phyloP scores from a whole-genome alignment of 768 basidiomycete species.

The Hortiboletus campestris region DNA sequence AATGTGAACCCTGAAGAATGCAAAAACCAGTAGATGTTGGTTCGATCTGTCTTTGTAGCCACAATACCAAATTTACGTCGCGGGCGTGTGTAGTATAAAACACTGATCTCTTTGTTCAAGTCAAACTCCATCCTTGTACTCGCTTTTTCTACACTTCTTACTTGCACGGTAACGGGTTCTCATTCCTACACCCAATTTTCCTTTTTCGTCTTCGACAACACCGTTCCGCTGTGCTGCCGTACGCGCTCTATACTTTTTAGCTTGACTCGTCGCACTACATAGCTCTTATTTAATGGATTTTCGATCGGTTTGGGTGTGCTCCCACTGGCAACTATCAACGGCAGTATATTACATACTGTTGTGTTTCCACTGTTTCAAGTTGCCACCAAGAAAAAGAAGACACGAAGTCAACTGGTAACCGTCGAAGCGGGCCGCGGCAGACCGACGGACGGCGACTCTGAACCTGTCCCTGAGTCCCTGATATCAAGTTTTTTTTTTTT shows the following conservation, averaged over 20 bases:
- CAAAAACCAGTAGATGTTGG: slow-evolving; percentile 73
- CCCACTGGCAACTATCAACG: background rate
- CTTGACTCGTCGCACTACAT: slow-evolving; percentile 17
- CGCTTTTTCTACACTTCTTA: background rate
- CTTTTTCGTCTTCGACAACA: background rate
- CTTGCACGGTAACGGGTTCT: background rate
- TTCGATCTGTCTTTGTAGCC: slow-evolving; percentile 10
- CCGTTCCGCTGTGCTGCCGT: slow-evolving; percentile 7
- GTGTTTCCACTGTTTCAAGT: background rate
- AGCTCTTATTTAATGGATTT: slow-evolving; percentile 21
- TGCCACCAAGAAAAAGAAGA: background rate
- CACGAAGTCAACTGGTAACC: no score
- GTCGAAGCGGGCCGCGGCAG: no score
- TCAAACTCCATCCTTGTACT: slow-evolving; percentile 17
- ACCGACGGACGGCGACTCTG: no score
- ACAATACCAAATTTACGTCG: slow-evolving; percentile 19
- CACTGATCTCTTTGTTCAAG: slow-evolving; percentile 13
- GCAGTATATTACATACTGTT: background rate
- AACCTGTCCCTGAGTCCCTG: no score
- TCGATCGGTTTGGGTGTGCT: slow-evolving; percentile 1
- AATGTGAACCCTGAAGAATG: slow-evolving; percentile 75
- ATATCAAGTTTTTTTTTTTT: no score
- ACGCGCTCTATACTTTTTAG: slow-evolving; percentile 9
- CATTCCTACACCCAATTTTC: background rate
- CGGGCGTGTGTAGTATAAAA: slow-evolving; percentile 7